These are phyloP conservation scores for Venturia pyrina DNA, from an alignment of 2,329 filamentous ascomycete genomes.

Conservation along the genomic window DNA sequence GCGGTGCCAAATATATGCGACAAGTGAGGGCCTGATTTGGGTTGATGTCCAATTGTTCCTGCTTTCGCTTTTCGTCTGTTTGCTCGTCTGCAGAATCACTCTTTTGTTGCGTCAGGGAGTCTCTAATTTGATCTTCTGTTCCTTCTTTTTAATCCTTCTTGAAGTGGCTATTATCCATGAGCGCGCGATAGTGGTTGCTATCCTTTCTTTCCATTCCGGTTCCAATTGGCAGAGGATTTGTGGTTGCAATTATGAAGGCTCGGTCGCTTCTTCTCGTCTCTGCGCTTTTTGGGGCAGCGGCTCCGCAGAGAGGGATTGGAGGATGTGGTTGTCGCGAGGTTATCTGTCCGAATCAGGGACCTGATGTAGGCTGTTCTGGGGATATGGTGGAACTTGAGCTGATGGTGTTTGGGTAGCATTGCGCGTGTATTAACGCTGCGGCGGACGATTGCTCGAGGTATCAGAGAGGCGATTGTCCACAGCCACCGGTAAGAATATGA, in stretches of 20 bases:
- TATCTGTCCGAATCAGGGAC: slow-evolving; percentile 10
- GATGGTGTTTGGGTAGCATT: slow-evolving; percentile 3
- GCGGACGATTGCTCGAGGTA: slow-evolving; percentile 7
- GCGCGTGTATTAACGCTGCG: slow-evolving; percentile 9
- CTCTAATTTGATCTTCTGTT: neutral
- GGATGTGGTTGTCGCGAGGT: slow-evolving; percentile 8
- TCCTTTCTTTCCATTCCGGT: neutral
- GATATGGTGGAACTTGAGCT: neutral
- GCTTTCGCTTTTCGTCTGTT: neutral
- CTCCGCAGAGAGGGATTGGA: neutral
- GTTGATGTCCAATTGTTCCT: neutral
- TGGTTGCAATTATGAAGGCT: neutral
- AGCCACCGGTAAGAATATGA: slow-evolving; percentile 3
- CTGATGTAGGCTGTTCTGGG: slow-evolving; percentile 2
- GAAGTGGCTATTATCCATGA: neutral
- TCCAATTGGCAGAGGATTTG: neutral
- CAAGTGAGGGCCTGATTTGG: neutral
- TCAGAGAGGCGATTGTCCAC: slow-evolving; percentile 1
- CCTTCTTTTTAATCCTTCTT: neutral
- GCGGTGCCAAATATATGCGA: slow-evolving; percentile 7
- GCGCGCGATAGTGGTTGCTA: neutral
- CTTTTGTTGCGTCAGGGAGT: neutral
- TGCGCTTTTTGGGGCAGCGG: neutral
- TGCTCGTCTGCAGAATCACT: neutral
- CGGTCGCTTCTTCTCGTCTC: neutral